Evolutionary conservation across 2,329 filamentous ascomycete species (phyloP).

Genomic region (Hortaea sp.): DNA sequence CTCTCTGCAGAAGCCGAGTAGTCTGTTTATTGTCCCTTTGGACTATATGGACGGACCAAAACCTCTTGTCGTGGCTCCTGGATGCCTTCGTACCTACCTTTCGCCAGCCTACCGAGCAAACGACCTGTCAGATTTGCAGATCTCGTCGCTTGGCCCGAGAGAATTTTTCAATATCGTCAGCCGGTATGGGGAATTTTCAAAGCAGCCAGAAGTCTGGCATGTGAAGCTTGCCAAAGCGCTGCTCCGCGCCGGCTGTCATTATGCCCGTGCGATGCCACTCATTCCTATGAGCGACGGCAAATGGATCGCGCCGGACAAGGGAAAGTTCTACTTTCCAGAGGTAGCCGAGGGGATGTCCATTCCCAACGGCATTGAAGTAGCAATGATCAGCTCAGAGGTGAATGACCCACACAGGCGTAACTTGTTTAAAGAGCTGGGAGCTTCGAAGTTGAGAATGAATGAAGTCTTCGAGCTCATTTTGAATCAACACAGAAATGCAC

Average conservation of each 20-base stretch:
- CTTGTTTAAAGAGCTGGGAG: neutral
- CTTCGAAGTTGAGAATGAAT: neutral
- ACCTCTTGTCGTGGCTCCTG: neutral
- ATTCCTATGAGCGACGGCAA: neutral
- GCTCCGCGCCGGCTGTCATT: neutral
- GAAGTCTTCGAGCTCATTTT: neutral
- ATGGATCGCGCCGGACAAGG: neutral
- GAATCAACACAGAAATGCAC: neutral
- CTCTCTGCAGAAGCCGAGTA: neutral
- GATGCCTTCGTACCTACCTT: neutral
- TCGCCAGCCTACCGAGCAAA: neutral
- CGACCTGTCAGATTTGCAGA: neutral
- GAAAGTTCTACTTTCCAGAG: constrained; percentile 6
- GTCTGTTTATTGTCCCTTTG: neutral
- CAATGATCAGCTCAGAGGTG: constrained; percentile 3
- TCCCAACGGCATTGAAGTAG: constrained; percentile 6
- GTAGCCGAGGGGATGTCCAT: constrained; percentile 1
- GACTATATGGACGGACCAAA: neutral
- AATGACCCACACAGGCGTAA: neutral
- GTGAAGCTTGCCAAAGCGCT: neutral
- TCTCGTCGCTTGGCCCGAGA: too few species aligned
- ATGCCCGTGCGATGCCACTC: neutral
- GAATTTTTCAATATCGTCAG: too few species aligned
- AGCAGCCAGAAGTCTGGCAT: neutral
- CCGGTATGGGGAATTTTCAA: neutral